These are phyloP conservation scores for Chenopodium berlandieri DNA, from an alignment of 148 eudicot genomes.

Conservation along the genomic window DNA sequence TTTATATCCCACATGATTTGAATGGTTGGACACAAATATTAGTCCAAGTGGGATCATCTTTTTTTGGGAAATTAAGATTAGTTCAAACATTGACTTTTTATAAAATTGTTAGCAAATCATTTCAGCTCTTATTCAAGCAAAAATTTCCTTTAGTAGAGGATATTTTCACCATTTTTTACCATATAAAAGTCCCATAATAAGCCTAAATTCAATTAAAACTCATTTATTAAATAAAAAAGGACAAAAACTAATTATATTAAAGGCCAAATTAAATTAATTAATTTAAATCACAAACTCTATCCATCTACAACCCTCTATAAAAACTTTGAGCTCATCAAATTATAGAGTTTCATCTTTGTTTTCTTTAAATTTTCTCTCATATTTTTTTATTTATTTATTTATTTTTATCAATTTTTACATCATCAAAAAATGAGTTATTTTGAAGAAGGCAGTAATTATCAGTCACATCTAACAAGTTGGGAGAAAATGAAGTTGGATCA, in stretches of 20 bases:
- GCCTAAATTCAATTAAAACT: background rate
- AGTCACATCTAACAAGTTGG: background rate
- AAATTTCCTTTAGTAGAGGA: background rate
- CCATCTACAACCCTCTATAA: background rate
- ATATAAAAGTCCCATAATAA: background rate
- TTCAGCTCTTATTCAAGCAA: slow-evolving; percentile 13
- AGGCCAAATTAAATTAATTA: background rate
- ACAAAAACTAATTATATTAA: background rate
- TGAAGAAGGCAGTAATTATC: background rate
- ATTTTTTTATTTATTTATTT: background rate
- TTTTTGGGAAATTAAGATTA: slow-evolving; percentile 4
- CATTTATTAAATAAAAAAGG: background rate
- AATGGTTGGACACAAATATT: background rate
- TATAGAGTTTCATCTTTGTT: background rate
- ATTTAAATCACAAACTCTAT: background rate
- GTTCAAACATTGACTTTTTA: slow-evolving; percentile 5
- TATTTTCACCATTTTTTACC: background rate
- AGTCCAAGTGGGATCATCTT: background rate
- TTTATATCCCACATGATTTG: background rate
- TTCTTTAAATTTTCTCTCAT: background rate
- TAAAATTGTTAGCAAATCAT: background rate
- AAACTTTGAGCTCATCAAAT: background rate
- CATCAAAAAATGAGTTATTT: slow-evolving; percentile 2
- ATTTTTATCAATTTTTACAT: background rate
- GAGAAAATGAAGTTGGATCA: slow-evolving; percentile 31